Base-by-base conservation (phyloP, 371 early-diverging fungal species). In the Synchytrium microbalum region DNA sequence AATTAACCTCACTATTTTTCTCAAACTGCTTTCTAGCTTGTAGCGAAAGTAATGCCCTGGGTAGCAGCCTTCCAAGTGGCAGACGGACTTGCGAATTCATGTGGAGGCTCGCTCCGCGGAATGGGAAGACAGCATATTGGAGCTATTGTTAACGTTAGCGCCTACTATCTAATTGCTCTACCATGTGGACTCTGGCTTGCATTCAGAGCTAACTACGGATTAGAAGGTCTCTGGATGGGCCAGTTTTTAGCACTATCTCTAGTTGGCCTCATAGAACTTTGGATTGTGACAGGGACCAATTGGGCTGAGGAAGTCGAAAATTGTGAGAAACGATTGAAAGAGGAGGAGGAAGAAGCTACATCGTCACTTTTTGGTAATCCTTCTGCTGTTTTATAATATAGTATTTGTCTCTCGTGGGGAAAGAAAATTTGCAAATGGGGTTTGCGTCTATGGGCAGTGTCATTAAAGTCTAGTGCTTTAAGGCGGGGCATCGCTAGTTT, bases 61-160 rank as follows among this genome's bases (percentile, higher is more conserved):
- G 87, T 80, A 30, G 89, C 93, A 0, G 57, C 88, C 33, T 92
- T 88, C 75, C 96, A 95, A 71, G 74, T 92, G 19, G 64, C 66
- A 25, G 79, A 79, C 56, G 70, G 66, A 0, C 27, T 74, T 2
- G 73, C 73, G 1, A 74, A 68, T 2, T 58, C 67, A 23, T 64
- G 66, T 3, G 75, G 73, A 27, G 79, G 75, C 1, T 65, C 72
- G 24, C 63, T 79, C 32, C 68, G 79, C 32, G 79, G 79, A 2
- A 14, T 14, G 14, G 51, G 51, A 14, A 14, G 51, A 23, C 51
- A 51, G 24, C 0, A 32, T 23, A 5, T 28, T 13, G 10, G 67
- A 24, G 67, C 67, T n/a, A 33, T n/a, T 25, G 53, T 54, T 24
- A 67, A 67, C 46, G 19, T 67, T 16, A 29, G 30, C 23, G 74